Evolutionary conservation across 2,329 filamentous ascomycete species (phyloP).

Genomic region (Tolypocladium pustulatum): DNA sequence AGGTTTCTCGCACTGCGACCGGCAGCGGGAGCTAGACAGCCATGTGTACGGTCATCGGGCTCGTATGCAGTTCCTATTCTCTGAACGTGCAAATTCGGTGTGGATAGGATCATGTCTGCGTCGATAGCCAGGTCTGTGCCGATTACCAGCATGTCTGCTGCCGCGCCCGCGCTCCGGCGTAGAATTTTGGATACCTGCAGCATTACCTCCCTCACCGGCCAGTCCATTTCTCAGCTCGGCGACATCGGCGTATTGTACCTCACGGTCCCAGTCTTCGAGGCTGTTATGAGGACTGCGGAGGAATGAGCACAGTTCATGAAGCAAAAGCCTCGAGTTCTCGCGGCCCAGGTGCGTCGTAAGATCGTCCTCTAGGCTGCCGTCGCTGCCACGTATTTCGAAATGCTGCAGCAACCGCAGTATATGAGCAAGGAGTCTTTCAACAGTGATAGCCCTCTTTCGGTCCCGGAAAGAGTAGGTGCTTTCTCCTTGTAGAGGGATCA

Average conservation of each 20-base stretch:
- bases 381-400: constrained; percentile 69
- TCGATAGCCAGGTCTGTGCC: background rate
- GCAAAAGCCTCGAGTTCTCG: constrained; percentile 61
- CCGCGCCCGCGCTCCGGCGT: too few relatives aligned
- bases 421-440: constrained; percentile 80
- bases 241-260: constrained; percentile 55
- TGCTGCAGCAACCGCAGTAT: constrained; percentile 74
- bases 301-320: constrained; percentile 80
- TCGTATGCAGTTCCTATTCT: background rate
- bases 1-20: background rate
- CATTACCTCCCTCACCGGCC: background rate
- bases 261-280: constrained; percentile 68
- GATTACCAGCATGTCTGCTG: background rate
- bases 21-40: background rate
- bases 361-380: constrained; percentile 70
- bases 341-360: constrained; percentile 68
- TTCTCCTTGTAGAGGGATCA: background rate
- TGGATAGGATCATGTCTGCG: background rate
- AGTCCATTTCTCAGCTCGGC: background rate
- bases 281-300: constrained; percentile 67
- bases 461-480: constrained; percentile 6
- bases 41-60: background rate
- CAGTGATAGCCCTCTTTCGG: constrained; percentile 47
- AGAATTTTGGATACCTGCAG: background rate
- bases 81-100: background rate